phyloP scores from a whole-genome alignment of 768 basidiomycete genomes.

The Lentinula lateritia region DNA sequence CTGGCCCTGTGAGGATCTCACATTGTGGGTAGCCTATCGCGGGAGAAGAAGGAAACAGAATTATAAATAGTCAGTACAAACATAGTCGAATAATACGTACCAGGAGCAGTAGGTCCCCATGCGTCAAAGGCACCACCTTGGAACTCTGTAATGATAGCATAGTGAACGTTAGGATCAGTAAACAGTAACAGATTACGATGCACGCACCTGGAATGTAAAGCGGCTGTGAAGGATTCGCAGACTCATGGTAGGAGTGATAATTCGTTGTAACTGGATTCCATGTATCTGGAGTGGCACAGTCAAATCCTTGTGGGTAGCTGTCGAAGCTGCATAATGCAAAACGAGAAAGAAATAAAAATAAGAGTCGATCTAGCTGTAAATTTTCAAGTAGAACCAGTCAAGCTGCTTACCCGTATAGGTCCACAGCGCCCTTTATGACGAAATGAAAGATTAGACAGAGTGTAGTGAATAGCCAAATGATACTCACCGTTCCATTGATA shows the following conservation, averaged over 20 bases:
- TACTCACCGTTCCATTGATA: slow-evolving; percentile 60
- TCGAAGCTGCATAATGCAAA: slow-evolving; percentile 38
- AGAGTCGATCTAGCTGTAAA: neutral
- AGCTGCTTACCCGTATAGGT: slow-evolving; percentile 58
- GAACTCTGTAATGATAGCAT: slow-evolving; percentile 28
- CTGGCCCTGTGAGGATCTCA: slow-evolving; percentile 58
- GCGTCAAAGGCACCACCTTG: slow-evolving; percentile 79
- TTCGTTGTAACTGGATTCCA: slow-evolving; percentile 64
- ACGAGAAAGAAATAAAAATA: neutral
- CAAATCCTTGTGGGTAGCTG: slow-evolving; percentile 73
- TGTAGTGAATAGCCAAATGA: neutral
- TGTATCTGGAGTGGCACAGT: slow-evolving; percentile 64
- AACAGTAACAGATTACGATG: neutral
- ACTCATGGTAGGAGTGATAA: slow-evolving; percentile 60
- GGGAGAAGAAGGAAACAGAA: neutral
- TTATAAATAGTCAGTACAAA: slow-evolving; percentile 3
- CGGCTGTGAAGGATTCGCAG: slow-evolving; percentile 48
- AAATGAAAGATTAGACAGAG: neutral
- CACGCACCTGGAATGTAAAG: slow-evolving; percentile 63
- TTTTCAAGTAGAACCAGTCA: neutral
- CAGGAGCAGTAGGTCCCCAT: slow-evolving; percentile 73
- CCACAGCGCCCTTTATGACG: slow-evolving; percentile 54
- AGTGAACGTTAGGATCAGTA: neutral
- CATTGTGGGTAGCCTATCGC: slow-evolving; percentile 57
- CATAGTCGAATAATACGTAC: slow-evolving; percentile 22